Conservation (phyloP, 1,284 basidiomycete genomes). For the Sanghuangporus weigelae region DNA sequence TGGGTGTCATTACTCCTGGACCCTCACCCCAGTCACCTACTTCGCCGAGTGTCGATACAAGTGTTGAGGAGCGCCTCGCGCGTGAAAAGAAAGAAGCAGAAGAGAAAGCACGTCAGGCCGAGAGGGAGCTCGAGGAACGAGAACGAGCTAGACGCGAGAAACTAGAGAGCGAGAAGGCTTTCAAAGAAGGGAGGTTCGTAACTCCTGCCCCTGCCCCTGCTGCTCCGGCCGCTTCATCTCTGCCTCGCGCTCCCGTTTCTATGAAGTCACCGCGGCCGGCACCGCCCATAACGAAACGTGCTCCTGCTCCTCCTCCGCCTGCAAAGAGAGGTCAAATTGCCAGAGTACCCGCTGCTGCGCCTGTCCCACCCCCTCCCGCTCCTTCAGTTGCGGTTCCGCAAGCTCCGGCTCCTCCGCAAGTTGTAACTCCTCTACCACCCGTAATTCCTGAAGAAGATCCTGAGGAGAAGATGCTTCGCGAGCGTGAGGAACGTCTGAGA, state of each 20-base stretch:
- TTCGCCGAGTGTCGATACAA: constrained; percentile 54
- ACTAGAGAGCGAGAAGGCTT: constrained; percentile 60
- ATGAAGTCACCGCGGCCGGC: constrained; percentile 30
- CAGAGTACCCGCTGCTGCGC: constrained; percentile 24
- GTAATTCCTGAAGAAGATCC: constrained; percentile 44
- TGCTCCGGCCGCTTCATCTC: constrained; percentile 23
- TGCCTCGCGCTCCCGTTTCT: constrained; percentile 27
- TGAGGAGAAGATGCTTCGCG: constrained; percentile 59
- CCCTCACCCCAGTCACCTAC: constrained; percentile 31
- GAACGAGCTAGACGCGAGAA: constrained; percentile 65
- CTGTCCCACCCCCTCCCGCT: constrained; percentile 27
- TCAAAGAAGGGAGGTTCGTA: constrained; percentile 39
- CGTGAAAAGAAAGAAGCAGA: constrained; percentile 85
- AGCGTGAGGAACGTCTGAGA: constrained; percentile 58
- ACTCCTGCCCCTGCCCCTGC: constrained; percentile 26
- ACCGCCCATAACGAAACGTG: constrained; percentile 29
- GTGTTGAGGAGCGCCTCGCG: constrained; percentile 76
- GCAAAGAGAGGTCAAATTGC: constrained; percentile 29
- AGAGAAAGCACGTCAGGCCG: constrained; percentile 69
- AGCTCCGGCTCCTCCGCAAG: constrained; percentile 25
- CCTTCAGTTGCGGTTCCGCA: constrained; percentile 25
- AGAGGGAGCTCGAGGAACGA: constrained; percentile 73
- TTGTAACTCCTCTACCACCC: constrained; percentile 26
- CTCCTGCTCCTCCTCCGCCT: constrained; percentile 32
- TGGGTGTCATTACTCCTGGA: constrained; percentile 66